Evolutionary conservation across 345 rosid species (phyloP).

Genomic region (Pistacia atlantica): DNA sequence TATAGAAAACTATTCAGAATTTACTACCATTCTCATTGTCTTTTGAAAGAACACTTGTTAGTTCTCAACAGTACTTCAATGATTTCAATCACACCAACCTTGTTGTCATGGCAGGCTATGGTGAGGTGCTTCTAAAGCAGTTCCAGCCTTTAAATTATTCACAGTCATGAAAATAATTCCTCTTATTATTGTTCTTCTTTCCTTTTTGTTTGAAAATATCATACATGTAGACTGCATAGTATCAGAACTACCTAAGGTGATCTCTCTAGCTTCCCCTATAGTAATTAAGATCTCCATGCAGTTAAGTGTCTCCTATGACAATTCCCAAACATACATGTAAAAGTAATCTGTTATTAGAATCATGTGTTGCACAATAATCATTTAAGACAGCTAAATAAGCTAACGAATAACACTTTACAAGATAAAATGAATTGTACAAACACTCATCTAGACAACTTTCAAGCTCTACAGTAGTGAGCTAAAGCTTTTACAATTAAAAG

Average conservation of each 20-base stretch:
- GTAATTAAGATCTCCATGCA: slow-evolving; percentile 1
- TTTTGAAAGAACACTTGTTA: neutral
- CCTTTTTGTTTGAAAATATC: neutral
- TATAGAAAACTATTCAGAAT: neutral
- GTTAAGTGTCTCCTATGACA: neutral
- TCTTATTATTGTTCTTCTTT: neutral
- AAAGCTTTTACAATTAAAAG: neutral
- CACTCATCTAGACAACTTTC: neutral
- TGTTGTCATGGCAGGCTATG: neutral
- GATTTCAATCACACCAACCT: neutral
- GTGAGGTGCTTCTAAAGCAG: neutral
- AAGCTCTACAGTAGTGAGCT: neutral
- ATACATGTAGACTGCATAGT: neutral
- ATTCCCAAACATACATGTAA: neutral
- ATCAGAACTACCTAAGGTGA: neutral
- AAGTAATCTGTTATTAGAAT: neutral
- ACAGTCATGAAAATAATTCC: neutral
- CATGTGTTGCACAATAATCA: neutral
- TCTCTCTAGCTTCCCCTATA: neutral
- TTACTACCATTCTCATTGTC: neutral
- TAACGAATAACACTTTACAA: neutral
- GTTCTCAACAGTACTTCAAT: neutral
- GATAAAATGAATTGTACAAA: neutral
- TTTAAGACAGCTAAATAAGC: neutral
- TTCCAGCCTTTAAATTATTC: neutral